Base-by-base conservation (phyloP, 352 stramenopile genomes). In the Globisporangium heterothallicum region DNA sequence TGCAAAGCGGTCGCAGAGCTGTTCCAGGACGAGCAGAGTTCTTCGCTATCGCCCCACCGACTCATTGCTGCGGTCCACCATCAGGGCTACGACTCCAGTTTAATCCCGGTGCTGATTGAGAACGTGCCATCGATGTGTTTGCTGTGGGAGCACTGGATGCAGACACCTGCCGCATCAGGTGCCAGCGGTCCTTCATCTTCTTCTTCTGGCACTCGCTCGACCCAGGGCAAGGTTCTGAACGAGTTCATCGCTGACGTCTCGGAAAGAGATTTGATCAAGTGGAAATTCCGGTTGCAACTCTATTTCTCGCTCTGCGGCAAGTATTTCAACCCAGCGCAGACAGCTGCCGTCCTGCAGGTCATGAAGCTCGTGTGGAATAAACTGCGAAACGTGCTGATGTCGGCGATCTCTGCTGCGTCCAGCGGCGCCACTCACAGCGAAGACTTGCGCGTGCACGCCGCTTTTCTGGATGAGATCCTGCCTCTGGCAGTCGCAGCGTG, bases 341-440 rank as follows among this genome's bases (percentile, higher is more conserved):
- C 52, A 32, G 48, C 52, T 7, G 63, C 66, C 2, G 73, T 82
- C 55, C 56, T 78, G 32, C 69, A 76, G 29, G 68, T 65, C 2
- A 70, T 83, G 53, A 79, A 79, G 59, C 66, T 79, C 1, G 64
- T 87, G 3, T 74, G 74, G 42, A 83, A 83, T 25, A 81, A 80
- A 34, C 51, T 87, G 22, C 68, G 76, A 18, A 44, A 22, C 1
- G 58, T 66, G n/a, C 40, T 65, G 7, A 70, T 42, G 40, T 42
- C 58, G 10, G 41, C 24, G 4, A 51, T 56, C 19, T 42, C 51
- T 8, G 43, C 45, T 43, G 16, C 47, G 24, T 19, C 34, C 14
- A 22, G 36, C 34, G 40, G 44, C n/a, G 44, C 49, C 44, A 35
- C 42, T 29, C 42, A 61, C 34, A 42, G 41, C 32, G 44, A 29